Evolutionary conservation across 495 filamentous ascomycete genomes (phyloP).

Genomic region (Penicillium pulvis): DNA sequence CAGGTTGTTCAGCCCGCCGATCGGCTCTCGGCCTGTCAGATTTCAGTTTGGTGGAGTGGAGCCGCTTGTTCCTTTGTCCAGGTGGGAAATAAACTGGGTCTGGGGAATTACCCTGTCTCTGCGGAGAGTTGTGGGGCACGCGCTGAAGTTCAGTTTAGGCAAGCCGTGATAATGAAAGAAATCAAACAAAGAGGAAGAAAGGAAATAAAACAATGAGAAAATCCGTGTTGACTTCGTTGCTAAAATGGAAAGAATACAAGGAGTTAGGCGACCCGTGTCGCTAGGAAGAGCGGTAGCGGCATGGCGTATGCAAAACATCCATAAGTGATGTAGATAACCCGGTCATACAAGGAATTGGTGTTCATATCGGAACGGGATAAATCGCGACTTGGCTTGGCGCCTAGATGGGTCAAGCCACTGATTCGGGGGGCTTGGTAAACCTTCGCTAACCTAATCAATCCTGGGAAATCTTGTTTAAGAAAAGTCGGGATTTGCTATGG

Average conservation of each 20-base stretch:
- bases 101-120: not conserved
- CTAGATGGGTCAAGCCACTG: not conserved
- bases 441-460: not conserved
- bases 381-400: not conserved
- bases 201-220: too few relatives aligned
- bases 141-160: not conserved
- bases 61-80: conserved; percentile 1
- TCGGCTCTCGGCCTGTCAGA: conserved; percentile 18
- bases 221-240: too few relatives aligned
- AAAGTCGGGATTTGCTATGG: too few relatives aligned
- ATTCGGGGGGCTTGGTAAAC: not conserved
- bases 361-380: not conserved
- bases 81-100: not conserved
- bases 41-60: conserved; percentile 8
- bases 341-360: not conserved
- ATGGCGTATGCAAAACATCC: too few relatives aligned
- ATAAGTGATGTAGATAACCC: not conserved
- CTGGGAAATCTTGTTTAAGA: too few relatives aligned
- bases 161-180: too few relatives aligned
- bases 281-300: not conserved
- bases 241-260: not conserved
- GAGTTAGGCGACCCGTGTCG: not conserved
- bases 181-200: too few relatives aligned
- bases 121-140: too few relatives aligned
- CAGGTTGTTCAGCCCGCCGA: conserved; percentile 16